Evolutionary conservation across 768 basidiomycete genomes (phyloP), one percentile per base, ranked within the genome.

Genomic region (Termitomyces heimii): DNA sequence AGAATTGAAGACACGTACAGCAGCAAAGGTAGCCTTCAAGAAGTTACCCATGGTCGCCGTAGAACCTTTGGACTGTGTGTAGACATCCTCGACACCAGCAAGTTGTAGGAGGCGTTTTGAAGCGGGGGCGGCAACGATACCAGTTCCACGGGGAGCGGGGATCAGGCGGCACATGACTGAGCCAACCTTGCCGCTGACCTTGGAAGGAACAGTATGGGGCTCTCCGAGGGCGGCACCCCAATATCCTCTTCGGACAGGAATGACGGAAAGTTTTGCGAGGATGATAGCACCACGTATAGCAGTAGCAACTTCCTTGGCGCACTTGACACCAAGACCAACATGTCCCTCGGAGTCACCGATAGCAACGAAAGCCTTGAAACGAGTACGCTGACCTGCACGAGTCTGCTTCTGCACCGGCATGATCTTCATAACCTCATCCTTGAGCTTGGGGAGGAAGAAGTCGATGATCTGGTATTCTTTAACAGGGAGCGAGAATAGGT

Each of bases 381-480:
- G 91, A 59, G 97, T 99, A 66, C 97, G 92, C 77, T 99, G 97
- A 74, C 97, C 97, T 66, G 97, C 97, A 70, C 93, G 94, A 60
- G 97, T 99, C 77, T 99, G 97, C 78, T 99, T 99, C 79, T 98
- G 97, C 56, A 99, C 97, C 65, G 97, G 97, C 88, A 94, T 94
- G 73, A 99, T 98, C 75, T 95, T 96, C 97, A 99, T 99, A 64
- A 99, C 97, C 74, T 97, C 94, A 66, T 95, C 97, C 84, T 99
- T 99, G 78, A 99, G 90, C 73, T 92, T 92, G 66, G 97, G 97
- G 48, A 98, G 85, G 92, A 99, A 98, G 74, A 89, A 86, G 81
- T 99, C 97, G 82, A 99, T 89, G 76, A 99, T 97, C 77, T 99
- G 97, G 82, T 78, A 98, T 78, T 99, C 97, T 79, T 98, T 99